Evolutionary conservation across 2,329 filamentous ascomycete species (phyloP), one percentile per base, ranked within the genome.

Genomic region (Exophiala aquamarina): DNA sequence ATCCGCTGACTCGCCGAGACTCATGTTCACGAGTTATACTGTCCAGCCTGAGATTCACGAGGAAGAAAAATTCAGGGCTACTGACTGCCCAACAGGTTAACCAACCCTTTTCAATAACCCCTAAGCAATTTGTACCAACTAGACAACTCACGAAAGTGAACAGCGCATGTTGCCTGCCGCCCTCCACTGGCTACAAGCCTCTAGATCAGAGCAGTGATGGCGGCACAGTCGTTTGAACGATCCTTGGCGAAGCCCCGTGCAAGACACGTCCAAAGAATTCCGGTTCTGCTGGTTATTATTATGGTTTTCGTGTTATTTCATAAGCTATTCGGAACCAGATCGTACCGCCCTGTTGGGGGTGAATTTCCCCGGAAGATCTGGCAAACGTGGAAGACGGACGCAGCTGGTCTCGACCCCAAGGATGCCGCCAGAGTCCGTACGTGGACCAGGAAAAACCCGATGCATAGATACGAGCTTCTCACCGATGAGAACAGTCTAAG

Each of bases 381-480:
- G 84, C 84, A 88, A 64, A 84, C 81, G 1, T 88, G 84, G 84
- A 88, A 87, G 64, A 77, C 83, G 20, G 77, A 83, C 51, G 81
- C 84, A 2, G 69, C 86, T 29, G 70, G 73, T 2, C 86, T 87
- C 59, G 83, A 85, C 52, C 74, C 81, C 58, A 75, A 79, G 39
- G 82, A 87, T 58, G 69, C 77, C 19, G 66, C 73, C 18, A 72
- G 73, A 0, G 83, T 83, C 10, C 75, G 75, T 55, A 82, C 82
- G 2, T 88, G 84, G 84, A 72, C 78, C 0, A 66, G 69, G n/a
- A 84, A 81, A 65, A 88, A 88, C 57, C 83, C 82, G 0, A 72
- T 72, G 2, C 79, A 82, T 62, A 71, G 84, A 52, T 86, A 86
- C 59, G 83, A 86, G 60, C 81, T 86, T 8, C 64, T 86, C 55